Evolutionary conservation across 2,329 filamentous ascomycete genomes (phyloP).

Genomic region (Ceratocystis huliohia): DNA sequence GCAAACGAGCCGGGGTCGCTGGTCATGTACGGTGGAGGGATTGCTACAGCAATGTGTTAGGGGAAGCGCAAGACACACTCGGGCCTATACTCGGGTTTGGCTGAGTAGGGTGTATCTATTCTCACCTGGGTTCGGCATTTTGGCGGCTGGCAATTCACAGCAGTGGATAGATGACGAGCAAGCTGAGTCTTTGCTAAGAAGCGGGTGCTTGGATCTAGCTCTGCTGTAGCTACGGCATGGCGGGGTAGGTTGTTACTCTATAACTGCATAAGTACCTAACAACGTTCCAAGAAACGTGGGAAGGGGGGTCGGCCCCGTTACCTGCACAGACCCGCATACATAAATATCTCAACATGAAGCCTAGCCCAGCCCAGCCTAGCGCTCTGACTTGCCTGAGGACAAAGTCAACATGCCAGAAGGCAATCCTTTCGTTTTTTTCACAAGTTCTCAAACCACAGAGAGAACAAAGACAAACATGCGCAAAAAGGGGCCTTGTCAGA

Average conservation of each 20-base stretch:
- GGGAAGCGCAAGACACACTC: neutral
- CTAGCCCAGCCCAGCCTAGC: neutral
- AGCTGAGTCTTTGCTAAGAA: neutral
- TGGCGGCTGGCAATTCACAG: neutral
- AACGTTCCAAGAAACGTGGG: neutral
- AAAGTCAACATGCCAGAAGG: neutral
- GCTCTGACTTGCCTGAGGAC: neutral
- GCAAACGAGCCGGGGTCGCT: slow-evolving; percentile 78
- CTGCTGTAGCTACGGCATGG: neutral
- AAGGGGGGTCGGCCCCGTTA: neutral
- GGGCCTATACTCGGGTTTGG: neutral
- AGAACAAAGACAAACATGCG: neutral
- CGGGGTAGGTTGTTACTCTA: neutral
- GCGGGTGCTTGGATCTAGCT: neutral
- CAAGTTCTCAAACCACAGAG: neutral
- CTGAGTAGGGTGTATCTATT: neutral
- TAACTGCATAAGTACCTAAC: neutral
- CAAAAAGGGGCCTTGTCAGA: neutral
- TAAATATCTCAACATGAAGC: neutral
- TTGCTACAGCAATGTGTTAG: slow-evolving; percentile 5
- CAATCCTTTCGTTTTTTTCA: neutral
- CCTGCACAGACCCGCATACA: neutral
- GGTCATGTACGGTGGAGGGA: slow-evolving; percentile 60
- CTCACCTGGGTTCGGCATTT: neutral
- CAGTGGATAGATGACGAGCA: neutral